Evolutionary conservation across 352 stramenopile species (phyloP), one percentile per base, ranked within the genome.

Genomic region (Nothophytophthora sp.): DNA sequence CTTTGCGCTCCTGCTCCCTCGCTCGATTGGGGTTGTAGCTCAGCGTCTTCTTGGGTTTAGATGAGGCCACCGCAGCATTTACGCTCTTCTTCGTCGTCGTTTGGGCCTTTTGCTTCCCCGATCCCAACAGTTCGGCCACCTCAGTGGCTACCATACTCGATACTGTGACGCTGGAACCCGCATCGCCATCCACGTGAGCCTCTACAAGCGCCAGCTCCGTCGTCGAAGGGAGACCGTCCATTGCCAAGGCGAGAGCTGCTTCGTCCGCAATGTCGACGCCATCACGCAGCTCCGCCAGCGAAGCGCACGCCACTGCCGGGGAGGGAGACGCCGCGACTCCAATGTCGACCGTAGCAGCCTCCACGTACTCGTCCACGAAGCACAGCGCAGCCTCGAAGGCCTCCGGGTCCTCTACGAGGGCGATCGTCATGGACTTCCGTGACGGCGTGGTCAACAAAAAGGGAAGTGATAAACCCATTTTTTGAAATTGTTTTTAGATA

Each of bases 11-110:
- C 24, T 70, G 53, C 23, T 78, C 70, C 15, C 70, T 55, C 8
- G 67, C 67, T 10, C 41, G 30, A 46, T 81, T 81, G 7, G 67
- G 57, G 28, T 74, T 75, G 59, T 59, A 74, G 9, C 47, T 71
- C 18, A 64, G 47, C 35, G 54, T 27, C 45, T 64, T 71, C 11
- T 57, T 50, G 27, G 46, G 23, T 22, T 36, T 38, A 5, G 55
- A 44, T n/a, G n/a, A n/a, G n/a, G n/a, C n/a, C 4, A 10, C 20
- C 5, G 12, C 19, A 7, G 32, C 4, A 34, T 41, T 35, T 53
- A 23, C 8, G 4, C 18, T 19, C 16, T 56, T 57, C 22, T 53
- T 62, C 19, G 20, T 33, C 4, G 19, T 18, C 9, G n/a, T 28
- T 47, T 54, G 25, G 27, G 22, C 27, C 15, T 22, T 18, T 8